Conservation (phyloP, 2,329 filamentous ascomycete genomes). For the Hymenoscyphus scutula region DNA sequence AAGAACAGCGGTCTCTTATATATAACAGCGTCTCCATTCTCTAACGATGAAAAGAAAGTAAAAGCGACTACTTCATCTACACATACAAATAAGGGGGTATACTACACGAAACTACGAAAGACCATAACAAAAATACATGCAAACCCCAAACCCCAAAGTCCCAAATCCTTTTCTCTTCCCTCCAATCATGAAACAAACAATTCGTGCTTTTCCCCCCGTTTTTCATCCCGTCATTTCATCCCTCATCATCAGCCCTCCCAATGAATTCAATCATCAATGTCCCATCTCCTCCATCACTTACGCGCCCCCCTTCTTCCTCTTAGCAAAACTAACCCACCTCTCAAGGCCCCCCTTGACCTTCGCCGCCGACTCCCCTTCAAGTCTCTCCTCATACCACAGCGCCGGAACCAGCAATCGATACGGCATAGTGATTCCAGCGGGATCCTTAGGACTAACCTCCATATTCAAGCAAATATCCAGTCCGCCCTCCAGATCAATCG, state of each 20-base stretch:
- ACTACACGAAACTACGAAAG: background rate
- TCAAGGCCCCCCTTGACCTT: slow-evolving; percentile 20
- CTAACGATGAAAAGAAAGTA: background rate
- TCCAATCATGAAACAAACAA: background rate
- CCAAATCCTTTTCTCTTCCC: background rate
- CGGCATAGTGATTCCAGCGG: slow-evolving; percentile 80
- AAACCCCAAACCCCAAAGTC: background rate
- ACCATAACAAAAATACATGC: background rate
- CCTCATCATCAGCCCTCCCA: background rate
- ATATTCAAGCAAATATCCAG: slow-evolving; percentile 87
- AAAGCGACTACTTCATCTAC: background rate
- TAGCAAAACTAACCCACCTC: slow-evolving; percentile 23
- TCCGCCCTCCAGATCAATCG: slow-evolving; percentile 76
- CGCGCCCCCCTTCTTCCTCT: slow-evolving; percentile 10
- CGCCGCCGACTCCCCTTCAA: slow-evolving; percentile 13
- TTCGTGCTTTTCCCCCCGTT: no score
- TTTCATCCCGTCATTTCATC: background rate
- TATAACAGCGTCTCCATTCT: no score
- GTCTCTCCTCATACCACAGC: slow-evolving; percentile 52
- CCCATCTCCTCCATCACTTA: background rate
- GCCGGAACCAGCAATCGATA: slow-evolving; percentile 85
- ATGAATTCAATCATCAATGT: background rate
- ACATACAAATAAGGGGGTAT: background rate
- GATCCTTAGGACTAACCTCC: slow-evolving; percentile 82
- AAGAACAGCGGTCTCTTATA: no score